Evolutionary conservation across 2,329 filamentous ascomycete genomes (phyloP).

Genomic region (Iodosphaeria phyllophila): DNA sequence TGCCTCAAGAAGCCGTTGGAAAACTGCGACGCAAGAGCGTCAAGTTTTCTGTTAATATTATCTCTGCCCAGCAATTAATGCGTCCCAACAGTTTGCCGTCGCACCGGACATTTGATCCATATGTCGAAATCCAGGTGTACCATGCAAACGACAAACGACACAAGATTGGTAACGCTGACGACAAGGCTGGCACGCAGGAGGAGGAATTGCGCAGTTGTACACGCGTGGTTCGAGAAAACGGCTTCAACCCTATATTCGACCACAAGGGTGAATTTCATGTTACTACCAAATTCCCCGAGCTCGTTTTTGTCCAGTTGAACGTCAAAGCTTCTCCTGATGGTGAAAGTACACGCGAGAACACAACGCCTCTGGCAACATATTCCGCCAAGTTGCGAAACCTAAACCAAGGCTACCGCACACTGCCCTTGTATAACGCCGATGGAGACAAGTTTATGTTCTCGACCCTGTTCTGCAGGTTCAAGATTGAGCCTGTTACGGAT

Average conservation of each 20-base stretch:
- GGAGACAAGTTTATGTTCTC: slow-evolving; percentile 92
- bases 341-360: slow-evolving; percentile 42
- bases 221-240: slow-evolving; percentile 66
- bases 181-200: slow-evolving; percentile 22
- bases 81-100: slow-evolving; percentile 55
- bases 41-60: slow-evolving; percentile 68
- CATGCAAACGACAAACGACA: slow-evolving; percentile 86
- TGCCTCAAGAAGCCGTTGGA: slow-evolving; percentile 31
- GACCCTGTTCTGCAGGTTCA: slow-evolving; percentile 79
- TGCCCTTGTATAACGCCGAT: slow-evolving; percentile 73
- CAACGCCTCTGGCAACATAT: slow-evolving; percentile 62
- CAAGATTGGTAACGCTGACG: slow-evolving; percentile 56
- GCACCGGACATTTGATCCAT: slow-evolving; percentile 68
- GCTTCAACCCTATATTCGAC: slow-evolving; percentile 82
- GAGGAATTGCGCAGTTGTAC: slow-evolving; percentile 64
- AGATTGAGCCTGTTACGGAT: slow-evolving; percentile 38
- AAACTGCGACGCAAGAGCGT: slow-evolving; percentile 70
- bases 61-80: slow-evolving; percentile 90
- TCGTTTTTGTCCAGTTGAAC: slow-evolving; percentile 86
- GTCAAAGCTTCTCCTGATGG: slow-evolving; percentile 76
- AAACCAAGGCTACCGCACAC: slow-evolving; percentile 79
- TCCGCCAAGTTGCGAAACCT: slow-evolving; percentile 82
- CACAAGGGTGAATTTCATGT: slow-evolving; percentile 63
- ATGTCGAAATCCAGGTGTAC: slow-evolving; percentile 88
- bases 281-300: slow-evolving; percentile 82